Evolutionary conservation across 148 eudicot species (phyloP), one percentile per base, ranked within the genome.

Genomic region (Vaccinium corymbosum): DNA sequence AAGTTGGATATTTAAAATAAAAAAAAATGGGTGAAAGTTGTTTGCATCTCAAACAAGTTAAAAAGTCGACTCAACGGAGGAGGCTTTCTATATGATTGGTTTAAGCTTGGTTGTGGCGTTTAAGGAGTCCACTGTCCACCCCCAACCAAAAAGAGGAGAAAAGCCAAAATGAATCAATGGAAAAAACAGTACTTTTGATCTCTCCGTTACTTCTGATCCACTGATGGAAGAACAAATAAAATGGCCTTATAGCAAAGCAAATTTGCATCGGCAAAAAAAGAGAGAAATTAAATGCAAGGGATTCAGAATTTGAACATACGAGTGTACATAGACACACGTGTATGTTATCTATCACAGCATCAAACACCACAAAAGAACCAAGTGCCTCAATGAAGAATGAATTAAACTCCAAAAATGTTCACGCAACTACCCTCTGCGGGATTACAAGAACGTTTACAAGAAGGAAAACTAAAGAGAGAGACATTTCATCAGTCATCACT

Each of bases 401-500:
- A 32, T 35, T 15, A 42, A 72, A 38, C 20, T 16, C 76, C 17
- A 35, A 1, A 38, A 35, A 0, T 13, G 6, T 38, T 0, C 0
- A 6, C 46, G 19, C 48, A 35, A 6, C 76, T 32, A 16, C 48
- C 15, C 48, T 1, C 15, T 13, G n/a, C 11, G 32, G 27, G 72
- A 38, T 57, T 80, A 35, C 15, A 80, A 38, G 16, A 13, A 57
- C 22, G 38, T 10, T 3, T 19, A 27, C 1, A 3, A 11, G 25
- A 25, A 50, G 35, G 7, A 50, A 49, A 25, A 52, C 17, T 51
- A 15, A 78, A 27, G 17, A 51, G 17, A 51, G 12, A 22, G 51
- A 78, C 27, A 50, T 52, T 10, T 52, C 61, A 52, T 77, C 82
- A 57, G 9, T 50, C 80, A 51, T 78, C 82, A 20, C 59, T 25